Evolutionary conservation across 148 eudicot species (phyloP).

Genomic region (Heliosperma pusillum): DNA sequence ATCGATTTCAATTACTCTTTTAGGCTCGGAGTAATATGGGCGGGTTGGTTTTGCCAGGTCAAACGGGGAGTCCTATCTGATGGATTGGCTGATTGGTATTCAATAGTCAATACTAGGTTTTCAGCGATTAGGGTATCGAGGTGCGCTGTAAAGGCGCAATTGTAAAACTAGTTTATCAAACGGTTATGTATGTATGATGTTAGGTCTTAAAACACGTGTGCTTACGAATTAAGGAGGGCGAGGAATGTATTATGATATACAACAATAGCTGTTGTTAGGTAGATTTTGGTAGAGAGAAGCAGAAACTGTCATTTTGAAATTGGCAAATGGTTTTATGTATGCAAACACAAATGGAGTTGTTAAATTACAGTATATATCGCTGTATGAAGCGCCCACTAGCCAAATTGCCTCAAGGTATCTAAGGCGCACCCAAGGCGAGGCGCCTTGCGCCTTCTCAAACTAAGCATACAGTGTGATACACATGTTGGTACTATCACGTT

Average conservation of each 20-base stretch:
- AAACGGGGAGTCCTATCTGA: neutral
- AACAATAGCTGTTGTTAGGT: neutral
- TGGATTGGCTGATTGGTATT: neutral
- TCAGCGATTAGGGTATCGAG: neutral
- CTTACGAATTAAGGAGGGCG: neutral
- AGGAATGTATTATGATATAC: neutral
- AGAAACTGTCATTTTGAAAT: neutral
- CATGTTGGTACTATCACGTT: neutral
- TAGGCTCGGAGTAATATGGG: neutral
- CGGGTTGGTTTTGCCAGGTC: neutral
- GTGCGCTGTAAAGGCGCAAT: too few species aligned
- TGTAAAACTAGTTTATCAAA: too few species aligned
- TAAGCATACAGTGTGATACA: too few species aligned
- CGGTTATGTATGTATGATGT: too few species aligned
- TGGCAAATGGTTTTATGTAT: neutral
- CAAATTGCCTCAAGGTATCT: too few species aligned
- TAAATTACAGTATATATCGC: too few species aligned
- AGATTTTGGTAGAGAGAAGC: neutral
- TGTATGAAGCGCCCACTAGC: too few species aligned
- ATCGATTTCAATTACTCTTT: too few species aligned
- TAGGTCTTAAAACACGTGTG: neutral
- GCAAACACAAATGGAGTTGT: too few species aligned
- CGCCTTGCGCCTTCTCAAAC: too few species aligned
- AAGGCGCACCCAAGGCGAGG: too few species aligned
- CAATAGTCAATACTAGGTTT: neutral